These are phyloP conservation scores for Ilyonectria mors-panacis DNA, from an alignment of 2,329 filamentous ascomycete species.

Conservation along the genomic window DNA sequence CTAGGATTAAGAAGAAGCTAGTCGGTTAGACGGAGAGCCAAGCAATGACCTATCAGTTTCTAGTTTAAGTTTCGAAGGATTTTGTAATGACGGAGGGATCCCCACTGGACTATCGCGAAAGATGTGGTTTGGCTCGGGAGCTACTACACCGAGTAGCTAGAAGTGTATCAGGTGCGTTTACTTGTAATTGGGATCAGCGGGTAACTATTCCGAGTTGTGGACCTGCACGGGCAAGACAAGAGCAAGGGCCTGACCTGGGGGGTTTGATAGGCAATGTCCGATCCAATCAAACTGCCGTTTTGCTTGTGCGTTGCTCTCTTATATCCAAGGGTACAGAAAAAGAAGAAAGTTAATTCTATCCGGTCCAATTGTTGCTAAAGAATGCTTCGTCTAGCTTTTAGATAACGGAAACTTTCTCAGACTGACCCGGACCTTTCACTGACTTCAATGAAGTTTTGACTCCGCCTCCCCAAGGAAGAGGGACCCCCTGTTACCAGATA, in stretches of 20 bases:
- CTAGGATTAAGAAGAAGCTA: not conserved
- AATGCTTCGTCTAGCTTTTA: not conserved
- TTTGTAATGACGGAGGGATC: not conserved
- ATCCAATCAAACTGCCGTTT: not conserved
- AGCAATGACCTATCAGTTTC: not conserved
- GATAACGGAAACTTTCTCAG: not conserved
- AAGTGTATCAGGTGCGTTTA: not conserved
- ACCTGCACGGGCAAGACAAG: not conserved
- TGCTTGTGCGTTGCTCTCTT: not conserved
- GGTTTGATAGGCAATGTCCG: not conserved
- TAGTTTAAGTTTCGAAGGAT: conserved; percentile 5
- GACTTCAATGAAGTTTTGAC: not conserved
- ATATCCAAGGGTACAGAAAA: not conserved
- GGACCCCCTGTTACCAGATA: not conserved
- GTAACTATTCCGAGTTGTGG: not conserved
- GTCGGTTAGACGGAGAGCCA: not conserved
- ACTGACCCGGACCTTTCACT: not conserved
- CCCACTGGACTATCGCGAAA: not conserved
- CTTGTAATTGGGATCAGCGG: not conserved
- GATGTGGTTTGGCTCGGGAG: not conserved
- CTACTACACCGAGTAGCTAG: not conserved
- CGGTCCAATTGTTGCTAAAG: conserved; percentile 1
- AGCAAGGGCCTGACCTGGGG: not conserved
- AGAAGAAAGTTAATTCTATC: conserved; percentile 1
- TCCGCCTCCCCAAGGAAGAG: not conserved